These are phyloP conservation scores for Globisporangium nagaii DNA, from an alignment of 352 stramenopile genomes.

Conservation along the genomic window DNA sequence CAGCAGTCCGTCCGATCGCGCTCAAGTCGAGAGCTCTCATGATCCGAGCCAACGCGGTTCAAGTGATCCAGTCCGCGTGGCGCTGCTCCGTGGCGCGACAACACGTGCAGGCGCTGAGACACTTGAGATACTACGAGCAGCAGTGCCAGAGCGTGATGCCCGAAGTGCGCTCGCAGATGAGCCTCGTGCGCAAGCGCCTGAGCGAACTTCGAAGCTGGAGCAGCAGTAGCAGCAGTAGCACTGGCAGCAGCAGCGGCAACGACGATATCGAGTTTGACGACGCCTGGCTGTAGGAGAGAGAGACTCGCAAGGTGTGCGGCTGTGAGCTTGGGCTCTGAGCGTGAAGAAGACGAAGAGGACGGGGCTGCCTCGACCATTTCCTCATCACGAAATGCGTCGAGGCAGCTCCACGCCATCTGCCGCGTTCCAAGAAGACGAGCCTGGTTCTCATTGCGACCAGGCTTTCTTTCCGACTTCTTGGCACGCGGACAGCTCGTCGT, in stretches of 20 bases:
- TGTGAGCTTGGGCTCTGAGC: too few species aligned
- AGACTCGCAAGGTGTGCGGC: too few species aligned
- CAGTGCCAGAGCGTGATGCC: constrained; percentile 24
- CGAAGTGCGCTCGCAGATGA: constrained; percentile 23
- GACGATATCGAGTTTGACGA: constrained; percentile 10
- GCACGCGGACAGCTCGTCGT: too few species aligned
- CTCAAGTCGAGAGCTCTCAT: neutral
- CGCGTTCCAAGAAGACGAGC: too few species aligned
- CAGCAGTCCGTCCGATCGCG: neutral
- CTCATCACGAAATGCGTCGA: too few species aligned
- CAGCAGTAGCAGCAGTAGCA: neutral
- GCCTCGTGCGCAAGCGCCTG: constrained; percentile 16
- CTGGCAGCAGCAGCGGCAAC: too few species aligned
- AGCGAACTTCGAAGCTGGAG: constrained; percentile 14
- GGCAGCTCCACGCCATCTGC: too few species aligned
- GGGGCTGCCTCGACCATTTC: too few species aligned
- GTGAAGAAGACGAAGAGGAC: too few species aligned
- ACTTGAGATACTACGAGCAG: constrained; percentile 11
- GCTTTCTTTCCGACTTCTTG: too few species aligned
- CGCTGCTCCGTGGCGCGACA: neutral
- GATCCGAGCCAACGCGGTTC: neutral
- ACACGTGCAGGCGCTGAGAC: constrained; percentile 4
- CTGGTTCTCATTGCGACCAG: too few species aligned
- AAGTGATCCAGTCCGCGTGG: constrained; percentile 6
- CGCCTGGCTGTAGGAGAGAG: constrained; percentile 17